Percentiles rank a stretch among this genome's conserved stretches.
Evolutionary conservation across 2,329 filamentous ascomycete genomes (phyloP).

Genomic region (Cladosporium colombiae): DNA sequence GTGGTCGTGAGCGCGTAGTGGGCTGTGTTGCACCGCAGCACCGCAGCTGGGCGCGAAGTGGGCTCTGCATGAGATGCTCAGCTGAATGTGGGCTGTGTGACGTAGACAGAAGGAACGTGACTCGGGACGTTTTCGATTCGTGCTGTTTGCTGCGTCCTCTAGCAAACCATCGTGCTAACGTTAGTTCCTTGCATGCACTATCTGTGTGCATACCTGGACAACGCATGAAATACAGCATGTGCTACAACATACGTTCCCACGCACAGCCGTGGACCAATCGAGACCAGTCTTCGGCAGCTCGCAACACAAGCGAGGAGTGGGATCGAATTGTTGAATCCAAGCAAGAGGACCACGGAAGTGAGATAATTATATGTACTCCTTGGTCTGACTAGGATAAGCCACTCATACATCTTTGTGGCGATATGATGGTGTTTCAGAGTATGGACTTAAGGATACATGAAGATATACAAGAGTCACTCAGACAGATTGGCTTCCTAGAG

Average conservation of each 20-base stretch:
- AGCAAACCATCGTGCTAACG: background rate
- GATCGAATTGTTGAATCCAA: background rate
- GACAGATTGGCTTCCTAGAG: background rate
- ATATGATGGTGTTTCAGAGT: too few species aligned
- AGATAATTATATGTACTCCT: background rate
- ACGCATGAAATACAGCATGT: background rate
- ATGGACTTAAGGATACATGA: too few species aligned
- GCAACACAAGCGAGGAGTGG: background rate
- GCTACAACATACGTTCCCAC: background rate
- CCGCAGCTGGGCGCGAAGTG: background rate
- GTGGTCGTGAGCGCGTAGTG: background rate
- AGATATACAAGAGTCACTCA: too few species aligned
- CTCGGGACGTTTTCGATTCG: background rate
- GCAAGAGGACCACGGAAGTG: background rate
- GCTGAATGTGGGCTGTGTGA: conserved; percentile 35
- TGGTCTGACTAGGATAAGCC: background rate
- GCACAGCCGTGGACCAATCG: background rate
- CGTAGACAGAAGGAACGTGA: conserved; percentile 55
- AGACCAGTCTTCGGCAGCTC: background rate
- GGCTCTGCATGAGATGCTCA: conserved; percentile 16
- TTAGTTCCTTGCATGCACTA: background rate
- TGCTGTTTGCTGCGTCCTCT: conserved; percentile 1
- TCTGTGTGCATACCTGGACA: background rate
- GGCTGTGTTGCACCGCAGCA: conserved; percentile 12
- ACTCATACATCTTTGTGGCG: background rate